phyloP scores from a whole-genome alignment of 306 rosid species.

The Rosa lucieae region DNA sequence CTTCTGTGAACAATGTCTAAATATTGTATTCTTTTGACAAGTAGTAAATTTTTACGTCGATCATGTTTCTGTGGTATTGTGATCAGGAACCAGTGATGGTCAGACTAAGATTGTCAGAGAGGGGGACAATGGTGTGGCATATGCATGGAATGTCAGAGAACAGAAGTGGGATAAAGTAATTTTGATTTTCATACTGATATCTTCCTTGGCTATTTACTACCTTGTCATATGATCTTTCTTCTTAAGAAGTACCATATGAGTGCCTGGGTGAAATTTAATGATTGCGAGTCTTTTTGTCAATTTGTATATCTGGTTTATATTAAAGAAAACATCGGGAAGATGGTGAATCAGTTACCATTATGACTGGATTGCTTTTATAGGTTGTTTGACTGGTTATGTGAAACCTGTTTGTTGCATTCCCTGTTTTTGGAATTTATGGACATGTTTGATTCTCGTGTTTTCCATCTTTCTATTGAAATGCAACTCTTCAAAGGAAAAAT shows the following conservation, averaged over 20 bases:
- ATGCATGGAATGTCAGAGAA: conserved; percentile 80
- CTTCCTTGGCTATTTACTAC: conserved; percentile 14
- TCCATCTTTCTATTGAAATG: neutral
- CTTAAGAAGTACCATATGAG: neutral
- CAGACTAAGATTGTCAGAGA: conserved; percentile 95
- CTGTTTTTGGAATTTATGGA: neutral
- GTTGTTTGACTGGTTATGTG: too few species aligned
- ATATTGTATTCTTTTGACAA: conserved; percentile 7
- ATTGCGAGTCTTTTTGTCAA: neutral
- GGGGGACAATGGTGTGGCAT: conserved; percentile 97
- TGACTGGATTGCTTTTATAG: neutral
- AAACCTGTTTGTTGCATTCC: neutral
- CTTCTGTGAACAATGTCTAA: neutral
- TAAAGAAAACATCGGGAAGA: neutral
- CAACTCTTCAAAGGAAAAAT: neutral
- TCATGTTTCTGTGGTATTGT: conserved; percentile 26
- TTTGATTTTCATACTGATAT: conserved; percentile 16
- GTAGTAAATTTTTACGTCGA: neutral
- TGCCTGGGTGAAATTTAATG: neutral
- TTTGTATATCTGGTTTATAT: neutral
- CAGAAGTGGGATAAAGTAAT: conserved; percentile 95
- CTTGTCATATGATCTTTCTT: neutral
- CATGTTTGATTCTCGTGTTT: neutral
- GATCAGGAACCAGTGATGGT: conserved; percentile 86
- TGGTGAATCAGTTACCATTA: neutral